Conservation (phyloP, 768 basidiomycete genomes). For the Russula griseocarnosa region DNA sequence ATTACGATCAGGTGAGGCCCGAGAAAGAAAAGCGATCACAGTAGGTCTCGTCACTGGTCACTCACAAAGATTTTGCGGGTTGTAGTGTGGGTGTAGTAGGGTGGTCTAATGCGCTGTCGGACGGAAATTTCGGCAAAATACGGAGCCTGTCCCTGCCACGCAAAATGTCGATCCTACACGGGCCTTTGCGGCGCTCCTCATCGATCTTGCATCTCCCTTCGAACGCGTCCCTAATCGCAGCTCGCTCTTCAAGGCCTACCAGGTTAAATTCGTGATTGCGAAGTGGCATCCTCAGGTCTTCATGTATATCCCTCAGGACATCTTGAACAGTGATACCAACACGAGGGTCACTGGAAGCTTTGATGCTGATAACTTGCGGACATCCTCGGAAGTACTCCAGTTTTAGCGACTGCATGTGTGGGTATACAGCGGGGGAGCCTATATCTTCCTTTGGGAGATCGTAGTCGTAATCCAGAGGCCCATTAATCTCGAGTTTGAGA, state of each 20-base stretch:
- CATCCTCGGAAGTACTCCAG: constrained; percentile 17
- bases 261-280: background rate
- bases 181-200: constrained; percentile 6
- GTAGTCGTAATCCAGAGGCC: background rate
- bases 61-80: background rate
- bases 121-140: constrained; percentile 2
- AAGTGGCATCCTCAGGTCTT: background rate
- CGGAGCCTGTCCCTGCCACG: constrained; percentile 9
- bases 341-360: background rate
- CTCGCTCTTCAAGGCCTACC: background rate
- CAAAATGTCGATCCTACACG: constrained; percentile 5
- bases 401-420: background rate
- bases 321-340: constrained; percentile 12
- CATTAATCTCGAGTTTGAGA: constrained; percentile 7
- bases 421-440: constrained; percentile 2
- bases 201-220: constrained; percentile 4
- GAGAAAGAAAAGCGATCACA: background rate
- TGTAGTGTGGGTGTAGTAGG: background rate
- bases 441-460: constrained; percentile 8
- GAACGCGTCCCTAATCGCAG: background rate
- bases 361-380: constrained; percentile 1
- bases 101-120: background rate
- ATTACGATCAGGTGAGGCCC: too few species aligned
- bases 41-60: too few species aligned
- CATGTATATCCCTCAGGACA: constrained; percentile 3